Conservation (phyloP, 1,284 basidiomycete genomes). For the Cutaneotrichosporon dermatis region DNA sequence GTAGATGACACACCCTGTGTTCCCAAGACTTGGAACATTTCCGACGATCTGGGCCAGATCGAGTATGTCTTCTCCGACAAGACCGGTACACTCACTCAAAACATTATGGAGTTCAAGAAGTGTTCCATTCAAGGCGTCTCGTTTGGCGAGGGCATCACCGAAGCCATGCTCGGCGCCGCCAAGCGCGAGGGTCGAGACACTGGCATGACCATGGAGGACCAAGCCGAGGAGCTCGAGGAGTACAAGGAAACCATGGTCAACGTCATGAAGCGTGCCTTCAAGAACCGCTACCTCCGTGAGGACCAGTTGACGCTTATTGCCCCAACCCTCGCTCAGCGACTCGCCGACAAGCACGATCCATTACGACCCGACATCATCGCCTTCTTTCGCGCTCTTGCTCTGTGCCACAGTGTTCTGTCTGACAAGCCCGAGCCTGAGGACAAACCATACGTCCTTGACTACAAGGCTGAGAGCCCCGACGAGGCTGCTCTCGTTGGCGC, state of each 20-base stretch:
- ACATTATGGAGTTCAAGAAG: conserved; percentile 97
- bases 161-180: conserved; percentile 88
- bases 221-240: conserved; percentile 60
- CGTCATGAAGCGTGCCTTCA: conserved; percentile 70
- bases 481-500: conserved; percentile 90
- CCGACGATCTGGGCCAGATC: conserved; percentile 94
- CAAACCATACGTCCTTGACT: conserved; percentile 68
- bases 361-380: conserved; percentile 68
- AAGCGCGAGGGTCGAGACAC: conserved; percentile 70
- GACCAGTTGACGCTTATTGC: conserved; percentile 85
- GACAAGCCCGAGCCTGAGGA: conserved; percentile 64
- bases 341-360: conserved; percentile 59
- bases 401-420: conserved; percentile 83
- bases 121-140: conserved; percentile 79
- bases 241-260: conserved; percentile 75
- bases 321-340: conserved; percentile 71
- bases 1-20: conserved; percentile 75
- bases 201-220: conserved; percentile 63
- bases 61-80: conserved; percentile 98
- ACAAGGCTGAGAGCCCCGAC: conserved; percentile 88
- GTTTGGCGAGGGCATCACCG: conserved; percentile 93
- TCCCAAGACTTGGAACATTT: conserved; percentile 97
- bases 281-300: conserved; percentile 77
- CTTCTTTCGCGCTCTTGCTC: conserved; percentile 85
- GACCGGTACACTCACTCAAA: conserved; percentile 92